Evolutionary conservation across 2,329 filamentous ascomycete species (phyloP), one percentile per base, ranked within the genome.

Genomic region (Phaeosphaeria sp.): DNA sequence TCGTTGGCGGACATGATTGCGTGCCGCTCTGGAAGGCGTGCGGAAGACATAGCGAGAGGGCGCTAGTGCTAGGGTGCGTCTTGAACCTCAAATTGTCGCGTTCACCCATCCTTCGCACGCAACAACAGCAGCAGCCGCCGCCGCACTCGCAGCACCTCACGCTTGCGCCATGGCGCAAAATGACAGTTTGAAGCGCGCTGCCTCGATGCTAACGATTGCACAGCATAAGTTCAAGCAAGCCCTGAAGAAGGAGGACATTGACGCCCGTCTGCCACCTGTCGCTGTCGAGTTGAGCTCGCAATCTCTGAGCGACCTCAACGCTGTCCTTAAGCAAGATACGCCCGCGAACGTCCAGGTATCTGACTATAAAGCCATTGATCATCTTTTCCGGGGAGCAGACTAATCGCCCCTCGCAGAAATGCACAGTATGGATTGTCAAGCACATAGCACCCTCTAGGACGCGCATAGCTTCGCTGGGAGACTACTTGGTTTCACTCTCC

Each of bases 381-480:
- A 54, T 39, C 51, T 56, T 33, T 61, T 48, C 50, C 61, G 24
- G 56, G 64, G 72, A 68, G 62, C 69, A 71, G 62, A 69, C 72
- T 76, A 74, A 75, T 76, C 61, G 50, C 68, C 51, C 42, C 57
- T 57, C 44, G 39, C 74, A 96, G 93, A 91, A 87, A 83, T 93
- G 91, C 85, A 96, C 93, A 85, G 83, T 86, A 79, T 96, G 92
- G 92, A 89, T 94, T 71, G 79, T 93, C 73, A 84, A 85, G 68
- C 86, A 92, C 80, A 82, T 94, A 73, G 83, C 86, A 68, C 84
- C 84, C 56, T 95, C 92, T 58, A 76, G 85, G 55, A 81, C 84
- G 65, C 88, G 92, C 68, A 84, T 87, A 64, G 80, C 82, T 57
- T 86, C 89, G 43, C 80, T 96, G 65, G 90, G 87, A 66, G 93